Base-by-base conservation (phyloP, 23 red algal genomes). In the Pyropia haitanensis region DNA sequence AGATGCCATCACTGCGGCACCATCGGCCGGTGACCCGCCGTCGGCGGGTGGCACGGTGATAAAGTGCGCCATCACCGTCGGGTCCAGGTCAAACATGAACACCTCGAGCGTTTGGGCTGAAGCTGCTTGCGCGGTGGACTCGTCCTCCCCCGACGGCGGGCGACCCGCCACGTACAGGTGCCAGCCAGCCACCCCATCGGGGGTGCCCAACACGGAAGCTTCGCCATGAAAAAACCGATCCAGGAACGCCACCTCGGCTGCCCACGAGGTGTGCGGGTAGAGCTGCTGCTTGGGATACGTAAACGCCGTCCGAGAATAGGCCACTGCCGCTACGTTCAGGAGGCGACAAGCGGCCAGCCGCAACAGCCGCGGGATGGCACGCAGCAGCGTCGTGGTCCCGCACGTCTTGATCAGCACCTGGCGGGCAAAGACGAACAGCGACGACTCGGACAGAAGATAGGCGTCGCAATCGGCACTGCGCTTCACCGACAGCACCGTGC, bases 41-140 rank as follows among this genome's bases (percentile, higher is more conserved):
- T 64, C 25, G 0, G 30, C 2, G 3, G 18, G 3, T 2, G 19
- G 22, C 21, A 18, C 58, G 14, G 53, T 70, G 22, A 46, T 31
- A 74, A 87, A 95, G 27, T 65, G 25, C 0, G 29, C 25, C 89
- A 95, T 87, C 14, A 24, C 12, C 3, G 46, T 21, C 9, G 67
- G 61, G 64, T 97, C 93, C 69, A 97, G 53, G 62, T 90, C 93
- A 61, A 97, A 97, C 93, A 97, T 97, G 60, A 65, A 91, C 18
- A 97, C 65, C 49, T 97, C 93, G 44, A 97, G 53, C 3, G 56
- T 39, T 33, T 83, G 88, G 33, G 58, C 71, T 30, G 3, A 22
- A 5, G 55, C 28, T 26, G 27, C 24, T n/a, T 27, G 26, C 6
- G 51, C 28, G 5, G 27, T 3, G 21, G 59, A 8, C 12, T 16